Percentiles rank a stretch among this genome's conserved stretches.
Evolutionary conservation across 192 early-diverging fungal genomes (phyloP).

Genomic region (Mortierella hygrophila): DNA sequence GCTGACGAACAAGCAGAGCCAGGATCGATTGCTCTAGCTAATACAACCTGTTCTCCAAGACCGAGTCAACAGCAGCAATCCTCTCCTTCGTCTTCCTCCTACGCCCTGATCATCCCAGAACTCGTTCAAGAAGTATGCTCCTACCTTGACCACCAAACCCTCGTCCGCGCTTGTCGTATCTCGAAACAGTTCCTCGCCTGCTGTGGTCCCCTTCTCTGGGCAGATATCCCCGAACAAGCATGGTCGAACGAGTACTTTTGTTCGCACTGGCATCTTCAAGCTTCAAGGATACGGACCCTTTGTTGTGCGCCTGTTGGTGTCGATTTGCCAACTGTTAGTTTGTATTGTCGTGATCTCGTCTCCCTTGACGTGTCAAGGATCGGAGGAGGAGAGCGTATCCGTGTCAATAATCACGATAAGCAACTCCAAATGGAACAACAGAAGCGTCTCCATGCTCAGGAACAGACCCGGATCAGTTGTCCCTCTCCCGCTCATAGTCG

Average conservation of each 20-base stretch:
- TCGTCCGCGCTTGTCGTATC: constrained; percentile 21
- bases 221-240: constrained; percentile 17
- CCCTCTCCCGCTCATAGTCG: background rate
- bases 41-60: background rate
- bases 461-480: background rate
- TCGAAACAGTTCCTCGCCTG: constrained; percentile 29
- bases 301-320: constrained; percentile 27
- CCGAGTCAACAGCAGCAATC: background rate
- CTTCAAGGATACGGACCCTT: constrained; percentile 9
- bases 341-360: constrained; percentile 26
- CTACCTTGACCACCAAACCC: constrained; percentile 28
- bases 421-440: background rate
- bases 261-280: constrained; percentile 15
- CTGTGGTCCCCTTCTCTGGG: constrained; percentile 36
- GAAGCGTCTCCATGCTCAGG: background rate
- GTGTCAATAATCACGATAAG: background rate
- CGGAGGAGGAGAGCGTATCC: background rate
- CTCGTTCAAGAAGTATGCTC: constrained; percentile 31
- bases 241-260: constrained; percentile 30
- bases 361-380: constrained; percentile 33
- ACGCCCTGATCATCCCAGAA: constrained; percentile 15
- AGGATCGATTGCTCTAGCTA: background rate
- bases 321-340: background rate
- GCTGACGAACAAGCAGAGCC: background rate
- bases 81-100: background rate